phyloP scores from a whole-genome alignment of 2,329 filamentous ascomycete genomes.

The Teratosphaeria viscida region DNA sequence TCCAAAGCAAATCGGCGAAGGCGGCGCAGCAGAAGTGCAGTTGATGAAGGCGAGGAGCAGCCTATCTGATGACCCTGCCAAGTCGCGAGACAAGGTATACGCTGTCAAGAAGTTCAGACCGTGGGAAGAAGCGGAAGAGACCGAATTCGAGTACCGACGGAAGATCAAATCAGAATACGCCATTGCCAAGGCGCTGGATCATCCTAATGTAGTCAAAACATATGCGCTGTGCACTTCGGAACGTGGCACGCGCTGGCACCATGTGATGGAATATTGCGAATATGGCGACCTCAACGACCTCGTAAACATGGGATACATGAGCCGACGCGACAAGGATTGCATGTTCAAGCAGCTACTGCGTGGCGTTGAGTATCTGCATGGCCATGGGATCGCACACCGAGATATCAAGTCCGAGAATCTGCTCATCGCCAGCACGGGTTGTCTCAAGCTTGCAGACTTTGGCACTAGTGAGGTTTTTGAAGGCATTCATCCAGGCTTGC shows the following conservation, averaged over 20 bases:
- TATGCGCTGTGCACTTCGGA: slow-evolving; percentile 56
- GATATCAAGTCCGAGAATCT: slow-evolving; percentile 88
- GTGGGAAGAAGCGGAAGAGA: slow-evolving; percentile 56
- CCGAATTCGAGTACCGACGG: slow-evolving; percentile 62
- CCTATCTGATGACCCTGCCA: slow-evolving; percentile 25
- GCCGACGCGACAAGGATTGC: slow-evolving; percentile 60
- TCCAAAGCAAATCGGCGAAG: slow-evolving; percentile 68
- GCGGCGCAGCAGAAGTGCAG: slow-evolving; percentile 71
- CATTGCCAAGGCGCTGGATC: slow-evolving; percentile 73
- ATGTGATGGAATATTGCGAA: slow-evolving; percentile 87
- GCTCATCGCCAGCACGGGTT: slow-evolving; percentile 65
- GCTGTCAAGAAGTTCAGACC: slow-evolving; percentile 82
- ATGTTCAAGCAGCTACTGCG: slow-evolving; percentile 83
- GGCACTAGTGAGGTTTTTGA: slow-evolving; percentile 80
- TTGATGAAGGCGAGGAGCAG: slow-evolving; percentile 65
- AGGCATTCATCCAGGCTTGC: slow-evolving; percentile 68
- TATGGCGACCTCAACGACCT: slow-evolving; percentile 71
- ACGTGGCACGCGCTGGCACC: slow-evolving; percentile 62
- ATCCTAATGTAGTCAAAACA: slow-evolving; percentile 80
- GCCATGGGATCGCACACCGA: slow-evolving; percentile 76
- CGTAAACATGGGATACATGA: slow-evolving; percentile 59
- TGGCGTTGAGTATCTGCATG: slow-evolving; percentile 72
- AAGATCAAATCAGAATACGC: slow-evolving; percentile 89
- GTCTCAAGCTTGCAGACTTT: slow-evolving; percentile 86
- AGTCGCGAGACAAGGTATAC: slow-evolving; percentile 45